Base-by-base conservation (phyloP, 805 yeast genomes). In the Maudiozyma saulgeensis region DNA sequence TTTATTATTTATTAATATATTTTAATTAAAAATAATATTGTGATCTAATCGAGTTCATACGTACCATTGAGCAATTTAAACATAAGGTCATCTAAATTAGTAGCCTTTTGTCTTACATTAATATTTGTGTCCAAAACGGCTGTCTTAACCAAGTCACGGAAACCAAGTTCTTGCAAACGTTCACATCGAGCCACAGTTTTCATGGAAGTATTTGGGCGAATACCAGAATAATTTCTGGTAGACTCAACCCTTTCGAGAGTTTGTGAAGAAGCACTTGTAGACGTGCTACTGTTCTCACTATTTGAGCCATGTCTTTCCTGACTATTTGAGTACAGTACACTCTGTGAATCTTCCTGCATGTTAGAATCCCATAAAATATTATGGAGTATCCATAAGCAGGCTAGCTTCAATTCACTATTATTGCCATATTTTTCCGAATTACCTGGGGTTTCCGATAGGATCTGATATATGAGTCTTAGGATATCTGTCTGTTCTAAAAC, bases 301-400 rank as follows among this genome's bases (percentile, higher is more conserved):
- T 15, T 32, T 12, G 35, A 32, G n/a, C 58, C 61, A 25, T 57
- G 43, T 6, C 56, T 58, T 41, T 53, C 58, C 37, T 60, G 58
- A 1, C 61, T 55, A 46, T 58, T 60, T 35, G 38, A 35, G 16
- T n/a, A 35, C 16, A n/a, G 16, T n/a, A 8, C 9, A 15, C 15
- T 35, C 6, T 8, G 18, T 35, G 3, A 6, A 35, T 35, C 18
- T 21, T 51, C 55, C 1, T 63, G 56, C 13, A 60, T 48, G 6
- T 61, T 53, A 0, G 68, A 62, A 49, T 62, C 60, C 69, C 69
- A 65, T 7, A 64, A 50, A 11, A 65, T 48, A 48, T 65, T 65
- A 41, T 60, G 64, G 19, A 65, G 50, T 1, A 64, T 60, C 68
- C 68, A 63, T 34, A 65, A 46, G 41, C 61, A 49, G 1, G 68